phyloP scores from a whole-genome alignment of 2,329 filamentous ascomycete genomes.

The Neofusicoccum sp. region DNA sequence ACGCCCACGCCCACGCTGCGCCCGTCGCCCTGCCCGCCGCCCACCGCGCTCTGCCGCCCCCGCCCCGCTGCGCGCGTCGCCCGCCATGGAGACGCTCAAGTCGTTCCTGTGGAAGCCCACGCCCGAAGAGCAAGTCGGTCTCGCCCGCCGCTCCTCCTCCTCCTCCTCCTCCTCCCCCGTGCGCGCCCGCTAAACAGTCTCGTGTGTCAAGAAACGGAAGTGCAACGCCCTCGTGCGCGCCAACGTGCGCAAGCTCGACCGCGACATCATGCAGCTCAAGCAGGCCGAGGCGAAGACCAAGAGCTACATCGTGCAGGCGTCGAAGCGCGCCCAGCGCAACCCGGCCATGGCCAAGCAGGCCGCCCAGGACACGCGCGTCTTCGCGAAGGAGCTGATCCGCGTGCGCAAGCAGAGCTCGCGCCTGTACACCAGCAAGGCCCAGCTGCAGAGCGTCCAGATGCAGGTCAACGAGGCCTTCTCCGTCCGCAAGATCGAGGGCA shows the following conservation, averaged over 20 bases:
- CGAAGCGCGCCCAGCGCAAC: constrained; percentile 78
- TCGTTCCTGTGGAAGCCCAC: constrained; percentile 89
- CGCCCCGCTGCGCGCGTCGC: not conserved
- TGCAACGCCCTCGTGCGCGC: constrained; percentile 87
- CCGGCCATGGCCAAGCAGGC: constrained; percentile 79
- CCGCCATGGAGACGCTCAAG: constrained; percentile 80
- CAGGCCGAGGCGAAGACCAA: constrained; percentile 74
- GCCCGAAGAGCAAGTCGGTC: constrained; percentile 82
- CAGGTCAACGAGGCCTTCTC: constrained; percentile 97
- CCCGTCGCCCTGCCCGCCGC: not conserved
- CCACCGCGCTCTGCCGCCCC: not conserved
- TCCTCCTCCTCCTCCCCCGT: not conserved
- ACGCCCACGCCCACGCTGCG: not conserved
- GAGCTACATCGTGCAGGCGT: constrained; percentile 79
- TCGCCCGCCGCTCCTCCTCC: not conserved
- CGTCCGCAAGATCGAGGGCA: constrained; percentile 92
- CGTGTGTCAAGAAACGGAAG: constrained; percentile 76
- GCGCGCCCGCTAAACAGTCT: constrained; percentile 1
- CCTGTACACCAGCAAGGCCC: constrained; percentile 84
- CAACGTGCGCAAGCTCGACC: constrained; percentile 92
- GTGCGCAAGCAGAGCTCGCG: constrained; percentile 75
- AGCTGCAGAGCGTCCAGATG: constrained; percentile 92
- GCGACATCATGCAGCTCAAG: constrained; percentile 81
- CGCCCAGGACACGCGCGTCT: constrained; percentile 78
- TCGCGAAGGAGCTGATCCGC: constrained; percentile 84